These are phyloP conservation scores for Backusella psychrophila DNA, from an alignment of 192 early-diverging fungal genomes.

Conservation along the genomic window DNA sequence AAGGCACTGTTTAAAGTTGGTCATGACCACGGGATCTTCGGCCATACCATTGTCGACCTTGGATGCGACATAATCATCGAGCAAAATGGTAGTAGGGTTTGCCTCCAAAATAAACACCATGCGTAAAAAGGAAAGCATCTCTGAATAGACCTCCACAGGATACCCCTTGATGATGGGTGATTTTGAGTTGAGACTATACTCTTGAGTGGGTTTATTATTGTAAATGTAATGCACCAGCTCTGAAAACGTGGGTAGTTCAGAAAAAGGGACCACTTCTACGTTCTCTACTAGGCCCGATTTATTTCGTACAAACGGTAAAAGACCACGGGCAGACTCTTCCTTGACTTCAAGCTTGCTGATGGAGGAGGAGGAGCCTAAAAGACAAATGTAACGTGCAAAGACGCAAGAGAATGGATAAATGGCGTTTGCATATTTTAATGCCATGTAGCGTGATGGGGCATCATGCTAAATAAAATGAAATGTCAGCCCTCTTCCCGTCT, in stretches of 20 bases:
- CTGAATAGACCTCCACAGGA: conserved; percentile 61
- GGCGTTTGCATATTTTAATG: conserved; percentile 59
- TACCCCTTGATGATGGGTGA: conserved; percentile 39
- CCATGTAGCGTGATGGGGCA: conserved; percentile 55
- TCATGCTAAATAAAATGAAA: conserved; percentile 30
- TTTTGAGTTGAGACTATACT: conserved; percentile 30
- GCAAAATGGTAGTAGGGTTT: conserved; percentile 39
- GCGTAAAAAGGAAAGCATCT: conserved; percentile 62
- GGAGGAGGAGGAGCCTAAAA: conserved; percentile 45
- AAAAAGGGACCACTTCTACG: conserved; percentile 15
- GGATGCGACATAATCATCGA: conserved; percentile 47
- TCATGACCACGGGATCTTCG: conserved; percentile 41
- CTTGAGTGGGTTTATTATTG: conserved; percentile 20
- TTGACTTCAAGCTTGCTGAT: conserved; percentile 50
- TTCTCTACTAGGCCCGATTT: not conserved
- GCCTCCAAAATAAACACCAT: conserved; percentile 65
- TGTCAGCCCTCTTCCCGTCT: too few relatives aligned
- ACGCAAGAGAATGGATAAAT: conserved; percentile 58
- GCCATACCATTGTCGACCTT: conserved; percentile 43
- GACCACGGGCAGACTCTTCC: conserved; percentile 53
- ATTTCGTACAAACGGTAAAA: conserved; percentile 33
- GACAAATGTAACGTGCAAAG: conserved; percentile 61
- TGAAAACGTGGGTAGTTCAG: conserved; percentile 28
- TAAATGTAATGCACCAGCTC: conserved; percentile 31
- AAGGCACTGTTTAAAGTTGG: conserved; percentile 31